Conservation (phyloP, 2,329 filamentous ascomycete genomes). For the Neurospora sp. region DNA sequence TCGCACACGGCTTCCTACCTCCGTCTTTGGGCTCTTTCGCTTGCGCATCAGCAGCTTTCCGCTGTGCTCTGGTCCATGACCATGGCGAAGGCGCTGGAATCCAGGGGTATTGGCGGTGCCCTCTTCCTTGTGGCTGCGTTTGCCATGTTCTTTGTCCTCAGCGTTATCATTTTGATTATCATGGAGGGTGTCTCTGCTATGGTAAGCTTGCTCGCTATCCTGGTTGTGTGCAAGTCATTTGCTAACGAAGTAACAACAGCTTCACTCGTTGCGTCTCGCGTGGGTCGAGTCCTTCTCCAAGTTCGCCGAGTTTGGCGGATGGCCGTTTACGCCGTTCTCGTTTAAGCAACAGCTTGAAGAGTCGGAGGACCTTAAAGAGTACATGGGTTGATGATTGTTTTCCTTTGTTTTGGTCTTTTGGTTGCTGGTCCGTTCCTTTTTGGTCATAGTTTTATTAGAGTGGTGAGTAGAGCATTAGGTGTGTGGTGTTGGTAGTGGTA, state of each 20-base stretch:
- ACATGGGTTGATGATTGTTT: slow-evolving; percentile 32
- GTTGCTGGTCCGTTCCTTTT: not conserved
- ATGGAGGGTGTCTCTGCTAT: slow-evolving; percentile 97
- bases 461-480: not conserved
- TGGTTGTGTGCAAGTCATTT: not conserved
- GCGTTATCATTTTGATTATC: slow-evolving; percentile 60
- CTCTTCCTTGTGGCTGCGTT: slow-evolving; percentile 77
- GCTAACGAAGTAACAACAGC: slow-evolving; percentile 12
- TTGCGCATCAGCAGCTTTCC: slow-evolving; percentile 94
- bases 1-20: slow-evolving; percentile 98
- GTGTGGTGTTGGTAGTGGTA: not conserved
- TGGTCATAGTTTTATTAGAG: not conserved
- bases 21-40: slow-evolving; percentile 92
- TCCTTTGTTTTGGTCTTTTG: not conserved
- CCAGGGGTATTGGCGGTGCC: slow-evolving; percentile 58
- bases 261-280: slow-evolving; percentile 65
- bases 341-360: slow-evolving; percentile 80
- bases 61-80: slow-evolving; percentile 97
- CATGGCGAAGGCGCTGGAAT: slow-evolving; percentile 63
- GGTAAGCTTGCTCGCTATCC: slow-evolving; percentile 26
- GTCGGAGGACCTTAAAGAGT: slow-evolving; percentile 54
- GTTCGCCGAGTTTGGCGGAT: slow-evolving; percentile 85
- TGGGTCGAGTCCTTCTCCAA: slow-evolving; percentile 99
- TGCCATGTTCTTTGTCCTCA: slow-evolving; percentile 83
- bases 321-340: slow-evolving; percentile 81